Evolutionary conservation across 495 filamentous ascomycete species (phyloP), one percentile per base, ranked within the genome.

Genomic region (Penicillium paradoxum): DNA sequence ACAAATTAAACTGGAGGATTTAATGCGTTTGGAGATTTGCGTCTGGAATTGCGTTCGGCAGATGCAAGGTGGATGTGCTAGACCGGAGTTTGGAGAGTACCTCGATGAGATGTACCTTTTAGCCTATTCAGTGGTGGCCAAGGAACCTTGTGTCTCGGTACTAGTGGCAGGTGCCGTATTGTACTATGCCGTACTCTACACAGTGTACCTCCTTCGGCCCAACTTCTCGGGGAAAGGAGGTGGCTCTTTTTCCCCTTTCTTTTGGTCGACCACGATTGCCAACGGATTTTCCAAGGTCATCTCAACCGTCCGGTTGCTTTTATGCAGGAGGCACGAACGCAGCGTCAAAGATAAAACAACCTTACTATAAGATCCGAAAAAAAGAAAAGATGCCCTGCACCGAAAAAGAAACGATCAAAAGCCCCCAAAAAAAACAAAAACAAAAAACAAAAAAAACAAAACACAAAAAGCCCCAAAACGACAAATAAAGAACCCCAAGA

Each of bases 41-140:
- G 61, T 45, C 56, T 59, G 53, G 62, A 62, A 57, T 55, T 49
- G 55, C 43, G 48, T 56, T 56, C 58, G 58, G 53, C 47, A 62
- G 55, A 62, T 59, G 58, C 39, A 56, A 59, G 53, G 58, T 55
- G 54, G 56, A 38, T 45, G 25, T 50, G 27, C 36, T 39, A 36
- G 30, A 36, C 29, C 32, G 10, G 22, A 19, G 5, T 42, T 13
- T 5, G 10, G 6, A 7, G 7, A 29, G n/a, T 53, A 53, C 50
- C 6, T 53, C 0, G 3, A 9, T 22, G 4, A 15, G 13, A 29
- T 10, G 50, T 45, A 53, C 22, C 41, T 38, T 27, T 30, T 34
- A 21, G 41, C 32, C 11, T 33, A 6, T 4, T 18, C 7, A 27
- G 22, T 18, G 21, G 38, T 32, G 32, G 1, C 9, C 0, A 4